A percentile compares a stretch with the other conserved stretches of the same genome.
phyloP scores from a whole-genome alignment of 1,139 yeast species.

The Candida tetrigidarum region DNA sequence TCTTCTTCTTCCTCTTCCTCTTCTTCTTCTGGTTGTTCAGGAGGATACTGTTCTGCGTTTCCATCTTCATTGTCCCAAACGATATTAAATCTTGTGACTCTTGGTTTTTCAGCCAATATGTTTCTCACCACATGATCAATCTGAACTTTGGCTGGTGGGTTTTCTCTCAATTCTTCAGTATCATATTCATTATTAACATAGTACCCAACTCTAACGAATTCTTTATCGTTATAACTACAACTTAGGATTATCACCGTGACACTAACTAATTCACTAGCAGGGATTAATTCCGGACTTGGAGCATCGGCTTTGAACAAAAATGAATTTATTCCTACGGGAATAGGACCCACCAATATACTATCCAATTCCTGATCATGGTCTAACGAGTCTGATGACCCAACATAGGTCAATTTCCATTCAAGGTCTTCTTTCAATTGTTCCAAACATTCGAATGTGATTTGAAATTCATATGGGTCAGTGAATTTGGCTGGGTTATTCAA shows the following conservation, averaged over 20 bases:
- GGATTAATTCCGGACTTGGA: slow-evolving; percentile 93
- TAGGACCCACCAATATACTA: slow-evolving; percentile 95
- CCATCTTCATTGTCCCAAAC: slow-evolving; percentile 86
- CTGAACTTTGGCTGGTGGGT: slow-evolving; percentile 93
- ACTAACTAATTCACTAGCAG: slow-evolving; percentile 92
- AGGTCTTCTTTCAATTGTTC: slow-evolving; percentile 92
- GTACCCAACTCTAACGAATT: slow-evolving; percentile 96
- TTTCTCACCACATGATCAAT: slow-evolving; percentile 94
- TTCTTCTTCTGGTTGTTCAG: slow-evolving; percentile 52
- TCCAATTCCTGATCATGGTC: slow-evolving; percentile 98
- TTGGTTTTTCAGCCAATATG: slow-evolving; percentile 94
- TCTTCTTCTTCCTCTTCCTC: slow-evolving; percentile 59
- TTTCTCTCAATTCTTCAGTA: slow-evolving; percentile 87
- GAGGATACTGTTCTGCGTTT: slow-evolving; percentile 70
- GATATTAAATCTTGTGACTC: slow-evolving; percentile 95
- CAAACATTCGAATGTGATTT: slow-evolving; percentile 94
- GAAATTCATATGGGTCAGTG: slow-evolving; percentile 92
- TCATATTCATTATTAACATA: slow-evolving; percentile 98
- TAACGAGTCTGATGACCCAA: slow-evolving; percentile 89
- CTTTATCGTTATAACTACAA: slow-evolving; percentile 91
- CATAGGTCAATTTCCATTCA: slow-evolving; percentile 97
- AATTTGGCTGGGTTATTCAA: slow-evolving; percentile 95
- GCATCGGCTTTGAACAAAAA: slow-evolving; percentile 95
- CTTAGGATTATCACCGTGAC: slow-evolving; percentile 93
- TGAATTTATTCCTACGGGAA: slow-evolving; percentile 95